Evolutionary conservation across 805 yeast genomes (phyloP).

Genomic region (Yueomyces sp.): DNA sequence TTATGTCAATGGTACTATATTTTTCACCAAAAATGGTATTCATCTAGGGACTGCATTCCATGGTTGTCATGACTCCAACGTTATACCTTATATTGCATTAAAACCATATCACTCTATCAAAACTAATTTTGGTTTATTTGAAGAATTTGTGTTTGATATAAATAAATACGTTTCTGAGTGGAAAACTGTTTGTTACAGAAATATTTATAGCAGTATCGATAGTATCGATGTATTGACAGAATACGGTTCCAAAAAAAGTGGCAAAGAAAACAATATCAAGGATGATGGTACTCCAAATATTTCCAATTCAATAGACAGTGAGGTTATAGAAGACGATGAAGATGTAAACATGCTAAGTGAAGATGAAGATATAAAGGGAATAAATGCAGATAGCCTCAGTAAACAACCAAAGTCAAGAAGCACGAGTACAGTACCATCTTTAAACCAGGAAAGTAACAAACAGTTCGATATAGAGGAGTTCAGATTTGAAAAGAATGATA

Average conservation of each 20-base stretch:
- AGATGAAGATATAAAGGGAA: constrained; percentile 1
- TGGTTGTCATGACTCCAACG: constrained; percentile 26
- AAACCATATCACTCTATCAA: constrained; percentile 23
- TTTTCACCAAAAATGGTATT: constrained; percentile 75
- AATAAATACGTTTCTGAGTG: constrained; percentile 35
- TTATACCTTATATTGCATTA: constrained; percentile 36
- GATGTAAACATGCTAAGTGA: not conserved
- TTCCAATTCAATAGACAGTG: constrained; percentile 3
- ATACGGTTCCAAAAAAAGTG: not conserved
- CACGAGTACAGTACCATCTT: not conserved
- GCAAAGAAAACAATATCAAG: too few species aligned
- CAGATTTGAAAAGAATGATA: constrained; percentile 4
- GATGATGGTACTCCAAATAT: not conserved
- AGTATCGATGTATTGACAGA: constrained; percentile 1
- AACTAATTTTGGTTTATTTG: constrained; percentile 31
- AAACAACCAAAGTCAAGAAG: not conserved
- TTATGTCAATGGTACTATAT: constrained; percentile 46
- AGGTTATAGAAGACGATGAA: constrained; percentile 6
- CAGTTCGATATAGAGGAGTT: not conserved
- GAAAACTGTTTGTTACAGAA: constrained; percentile 26
- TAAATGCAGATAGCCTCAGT: not conserved
- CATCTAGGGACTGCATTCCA: constrained; percentile 41
- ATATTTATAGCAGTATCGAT: constrained; percentile 11
- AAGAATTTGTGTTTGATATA: constrained; percentile 50
- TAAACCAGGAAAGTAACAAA: not conserved